Evolutionary conservation across 73 alveolate genomes (phyloP), one percentile per base, ranked within the genome.

Genomic region (Paramecium sexaurelia): DNA sequence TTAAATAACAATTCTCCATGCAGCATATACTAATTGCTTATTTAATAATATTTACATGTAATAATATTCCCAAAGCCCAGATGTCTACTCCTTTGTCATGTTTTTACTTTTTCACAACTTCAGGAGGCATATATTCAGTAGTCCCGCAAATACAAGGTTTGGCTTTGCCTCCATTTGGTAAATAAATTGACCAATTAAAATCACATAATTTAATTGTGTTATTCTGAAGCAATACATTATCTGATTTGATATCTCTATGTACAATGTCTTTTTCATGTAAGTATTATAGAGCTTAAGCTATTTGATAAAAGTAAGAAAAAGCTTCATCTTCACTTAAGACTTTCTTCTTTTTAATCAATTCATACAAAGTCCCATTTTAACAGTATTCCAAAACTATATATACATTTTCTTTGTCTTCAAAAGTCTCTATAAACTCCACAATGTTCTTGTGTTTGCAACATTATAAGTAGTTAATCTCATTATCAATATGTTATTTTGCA

Each of bases 241-340:
- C 90, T 7, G 68, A 37, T 19, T 78, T 78, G 26, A 78, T 78
- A 11, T 78, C 90, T 43, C 90, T 78, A 20, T 78, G 90, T 8
- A 78, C 55, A 7, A 78, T 40, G 75, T 78, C 71, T 19, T 33
- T 78, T 17, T 43, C 55, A 39, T 78, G 90, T 9, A 78, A 11
- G 22, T 78, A 78, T 22, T 39, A 32, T 19, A 78, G 7, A 0
- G 86, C 86, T 10, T 35, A 17, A 7, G 86, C 86, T 35, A 71
- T 75, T 11, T 90, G 71, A 36, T 39, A 43, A 51, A 75, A 45
- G 55, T 43, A 75, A 15, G 41, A 7, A 20, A 86, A 41, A 6
- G 93, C 93, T 24, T 51, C 88, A 20, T 55, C 93, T 66, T 95
- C 98, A 24, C 29, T 24, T 13, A 94, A 85, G 35, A 17, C 66